phyloP scores from a whole-genome alignment of 2,329 filamentous ascomycete genomes.

The Fusarium mangiferae region DNA sequence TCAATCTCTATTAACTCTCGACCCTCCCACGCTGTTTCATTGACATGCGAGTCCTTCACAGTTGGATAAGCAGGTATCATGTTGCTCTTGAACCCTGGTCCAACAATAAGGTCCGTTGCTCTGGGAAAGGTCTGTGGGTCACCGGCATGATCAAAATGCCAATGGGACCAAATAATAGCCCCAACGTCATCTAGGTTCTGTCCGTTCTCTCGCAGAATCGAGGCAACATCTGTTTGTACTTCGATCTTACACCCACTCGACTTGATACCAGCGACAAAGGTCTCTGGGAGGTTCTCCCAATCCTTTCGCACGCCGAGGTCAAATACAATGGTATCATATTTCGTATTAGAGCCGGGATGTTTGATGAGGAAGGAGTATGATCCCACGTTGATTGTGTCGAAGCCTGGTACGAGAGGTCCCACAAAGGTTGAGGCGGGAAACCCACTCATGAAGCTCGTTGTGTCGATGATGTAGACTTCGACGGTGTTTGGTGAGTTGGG shows the following conservation, averaged over 20 bases:
- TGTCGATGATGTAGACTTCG: background rate
- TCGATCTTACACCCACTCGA: background rate
- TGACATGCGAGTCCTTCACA: background rate
- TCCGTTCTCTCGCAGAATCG: background rate
- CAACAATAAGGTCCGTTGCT: background rate
- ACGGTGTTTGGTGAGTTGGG: background rate
- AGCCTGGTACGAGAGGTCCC: background rate
- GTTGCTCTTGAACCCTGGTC: background rate
- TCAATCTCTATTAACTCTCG: background rate
- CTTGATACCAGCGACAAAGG: background rate
- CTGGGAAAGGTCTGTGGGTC: background rate
- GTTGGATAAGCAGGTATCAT: background rate
- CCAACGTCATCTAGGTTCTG: background rate
- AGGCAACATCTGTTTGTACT: background rate
- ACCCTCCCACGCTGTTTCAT: background rate
- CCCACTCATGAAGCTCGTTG: background rate
- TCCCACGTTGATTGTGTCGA: background rate
- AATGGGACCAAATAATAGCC: background rate
- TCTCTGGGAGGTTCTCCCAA: background rate
- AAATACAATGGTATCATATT: background rate
- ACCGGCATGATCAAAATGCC: background rate
- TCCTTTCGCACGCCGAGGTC: background rate
- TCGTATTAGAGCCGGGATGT: background rate
- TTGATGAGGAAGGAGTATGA: background rate
- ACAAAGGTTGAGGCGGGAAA: background rate